These are phyloP conservation scores for Populus alba DNA, from an alignment of 345 rosid species.

Conservation along the genomic window DNA sequence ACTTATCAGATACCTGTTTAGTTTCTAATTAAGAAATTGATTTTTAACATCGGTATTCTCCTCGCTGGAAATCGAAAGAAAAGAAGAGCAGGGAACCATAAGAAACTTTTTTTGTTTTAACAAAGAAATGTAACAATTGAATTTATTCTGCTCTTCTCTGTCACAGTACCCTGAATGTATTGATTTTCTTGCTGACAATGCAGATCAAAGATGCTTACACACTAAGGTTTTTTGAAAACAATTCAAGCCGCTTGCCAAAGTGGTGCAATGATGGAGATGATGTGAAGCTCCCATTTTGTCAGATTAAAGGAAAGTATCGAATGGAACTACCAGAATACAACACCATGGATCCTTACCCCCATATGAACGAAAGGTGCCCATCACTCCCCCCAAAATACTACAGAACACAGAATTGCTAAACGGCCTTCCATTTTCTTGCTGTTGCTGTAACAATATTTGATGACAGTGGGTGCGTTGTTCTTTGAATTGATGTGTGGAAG, in stretches of 20 bases:
- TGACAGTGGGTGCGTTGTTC: background rate
- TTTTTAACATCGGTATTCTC: background rate
- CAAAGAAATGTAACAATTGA: background rate
- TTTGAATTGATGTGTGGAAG: background rate
- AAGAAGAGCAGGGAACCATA: background rate
- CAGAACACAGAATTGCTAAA: conserved; percentile 65
- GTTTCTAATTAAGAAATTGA: background rate
- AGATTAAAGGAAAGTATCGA: conserved; percentile 79
- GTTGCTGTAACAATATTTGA: background rate
- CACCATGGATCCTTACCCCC: conserved; percentile 78
- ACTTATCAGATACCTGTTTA: background rate
- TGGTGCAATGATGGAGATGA: conserved; percentile 93
- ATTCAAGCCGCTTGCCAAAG: conserved; percentile 76
- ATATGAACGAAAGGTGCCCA: conserved; percentile 89
- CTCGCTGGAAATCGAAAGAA: background rate
- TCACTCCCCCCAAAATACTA: conserved; percentile 81
- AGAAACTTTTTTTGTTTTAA: background rate
- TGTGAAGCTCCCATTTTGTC: conserved; percentile 83
- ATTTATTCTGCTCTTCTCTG: background rate
- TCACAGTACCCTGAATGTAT: background rate
- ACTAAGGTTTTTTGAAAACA: conserved; percentile 65
- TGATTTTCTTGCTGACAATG: conserved; percentile 14
- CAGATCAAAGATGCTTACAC: conserved; percentile 91
- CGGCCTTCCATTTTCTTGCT: conserved; percentile 1
- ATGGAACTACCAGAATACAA: conserved; percentile 96